Percentiles rank a stretch among this genome's conserved stretches.
Conservation (phyloP, 176 grass and related monocot genomes). For the Aegilops bicornis region DNA sequence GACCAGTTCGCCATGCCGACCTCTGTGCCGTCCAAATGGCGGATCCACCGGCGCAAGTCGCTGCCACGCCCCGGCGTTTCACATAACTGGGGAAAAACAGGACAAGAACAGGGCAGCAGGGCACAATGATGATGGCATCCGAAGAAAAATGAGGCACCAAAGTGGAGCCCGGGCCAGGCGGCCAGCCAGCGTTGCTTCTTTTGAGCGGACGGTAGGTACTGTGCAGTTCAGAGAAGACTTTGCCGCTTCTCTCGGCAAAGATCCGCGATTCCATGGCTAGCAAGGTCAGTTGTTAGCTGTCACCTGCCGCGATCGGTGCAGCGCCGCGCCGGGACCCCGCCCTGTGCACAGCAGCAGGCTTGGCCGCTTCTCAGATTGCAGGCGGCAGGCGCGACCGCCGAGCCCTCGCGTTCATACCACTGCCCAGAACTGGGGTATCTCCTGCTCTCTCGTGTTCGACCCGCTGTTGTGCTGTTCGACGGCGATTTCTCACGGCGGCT, state of each 20-base stretch:
- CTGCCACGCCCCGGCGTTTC: not conserved
- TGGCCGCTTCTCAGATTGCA: too few relatives aligned
- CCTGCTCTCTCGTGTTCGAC: not conserved
- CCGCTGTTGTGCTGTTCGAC: not conserved
- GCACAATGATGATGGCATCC: conserved; percentile 29
- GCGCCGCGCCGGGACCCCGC: too few relatives aligned
- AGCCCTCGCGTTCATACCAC: too few relatives aligned
- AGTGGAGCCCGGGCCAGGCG: conserved; percentile 14
- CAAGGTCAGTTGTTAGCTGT: not conserved
- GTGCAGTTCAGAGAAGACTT: too few relatives aligned
- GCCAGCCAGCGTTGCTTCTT: conserved; percentile 9
- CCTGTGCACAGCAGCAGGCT: too few relatives aligned
- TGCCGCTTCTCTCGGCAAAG: not conserved
- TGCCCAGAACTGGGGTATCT: not conserved
- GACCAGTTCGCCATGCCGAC: not conserved
- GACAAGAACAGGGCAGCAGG: not conserved
- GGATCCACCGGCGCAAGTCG: not conserved
- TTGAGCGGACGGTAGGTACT: conserved; percentile 14
- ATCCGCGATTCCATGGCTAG: not conserved
- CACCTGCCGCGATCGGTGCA: conserved; percentile 1
- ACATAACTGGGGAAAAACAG: not conserved
- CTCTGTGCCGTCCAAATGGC: not conserved
- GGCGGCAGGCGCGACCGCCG: too few relatives aligned
- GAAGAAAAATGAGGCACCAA: conserved; percentile 14
- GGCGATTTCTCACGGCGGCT: conserved; percentile 1